Evolutionary conservation across 495 filamentous ascomycete species (phyloP).

Genomic region (Darksidea phi): DNA sequence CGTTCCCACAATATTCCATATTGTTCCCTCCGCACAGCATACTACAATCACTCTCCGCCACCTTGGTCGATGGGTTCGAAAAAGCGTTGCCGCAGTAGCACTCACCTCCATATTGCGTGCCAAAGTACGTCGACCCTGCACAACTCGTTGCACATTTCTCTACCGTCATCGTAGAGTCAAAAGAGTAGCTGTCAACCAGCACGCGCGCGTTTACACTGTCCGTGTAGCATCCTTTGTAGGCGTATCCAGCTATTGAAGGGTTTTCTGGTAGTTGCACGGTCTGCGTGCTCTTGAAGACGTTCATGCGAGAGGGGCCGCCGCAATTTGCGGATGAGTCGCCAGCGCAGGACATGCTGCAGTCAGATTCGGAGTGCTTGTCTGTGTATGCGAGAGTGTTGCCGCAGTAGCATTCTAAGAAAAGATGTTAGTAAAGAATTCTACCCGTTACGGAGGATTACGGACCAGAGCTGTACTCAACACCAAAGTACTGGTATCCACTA

Average conservation of each 20-base stretch:
- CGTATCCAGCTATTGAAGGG: constrained; percentile 19
- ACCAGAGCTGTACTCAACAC: constrained; percentile 35
- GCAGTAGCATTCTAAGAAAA: constrained; percentile 41
- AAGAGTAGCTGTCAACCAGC: constrained; percentile 7
- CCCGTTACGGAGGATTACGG: too few relatives aligned
- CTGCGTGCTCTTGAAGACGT: constrained; percentile 19
- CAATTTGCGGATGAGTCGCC: constrained; percentile 40
- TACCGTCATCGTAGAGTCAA: constrained; percentile 25
- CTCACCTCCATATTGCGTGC: constrained; percentile 26
- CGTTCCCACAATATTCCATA: constrained; percentile 25
- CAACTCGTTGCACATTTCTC: constrained; percentile 22
- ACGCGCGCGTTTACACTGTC: constrained; percentile 9
- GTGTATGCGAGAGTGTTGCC: constrained; percentile 19
- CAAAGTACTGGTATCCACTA: constrained; percentile 33
- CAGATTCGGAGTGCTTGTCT: constrained; percentile 27
- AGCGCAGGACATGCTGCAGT: constrained; percentile 54
- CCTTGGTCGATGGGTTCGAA: constrained; percentile 1
- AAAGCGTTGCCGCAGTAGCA: constrained; percentile 26
- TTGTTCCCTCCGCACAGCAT: constrained; percentile 25
- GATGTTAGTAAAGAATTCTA: too few relatives aligned
- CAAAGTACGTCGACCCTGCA: constrained; percentile 22
- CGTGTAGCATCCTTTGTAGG: constrained; percentile 23
- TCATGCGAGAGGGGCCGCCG: constrained; percentile 26
- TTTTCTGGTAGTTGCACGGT: constrained; percentile 3
- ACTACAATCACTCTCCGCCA: constrained; percentile 19